These are phyloP conservation scores for Leptodontidium sp. DNA, from an alignment of 2,329 filamentous ascomycete species.

Conservation along the genomic window DNA sequence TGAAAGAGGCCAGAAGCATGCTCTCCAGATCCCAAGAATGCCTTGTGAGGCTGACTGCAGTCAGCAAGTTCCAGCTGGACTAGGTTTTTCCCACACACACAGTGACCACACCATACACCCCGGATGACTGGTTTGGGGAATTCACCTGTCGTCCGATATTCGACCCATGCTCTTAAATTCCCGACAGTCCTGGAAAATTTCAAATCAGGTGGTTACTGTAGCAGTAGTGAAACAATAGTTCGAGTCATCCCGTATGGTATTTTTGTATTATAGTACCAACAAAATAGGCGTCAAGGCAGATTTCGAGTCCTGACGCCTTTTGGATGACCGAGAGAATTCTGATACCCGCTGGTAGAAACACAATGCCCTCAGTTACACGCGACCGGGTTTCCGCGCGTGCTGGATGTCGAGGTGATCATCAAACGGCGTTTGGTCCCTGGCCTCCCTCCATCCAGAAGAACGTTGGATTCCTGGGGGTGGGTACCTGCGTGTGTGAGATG, in stretches of 20 bases:
- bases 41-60: slow-evolving; percentile 29
- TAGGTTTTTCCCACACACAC: slow-evolving; percentile 8
- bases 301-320: slow-evolving; percentile 1
- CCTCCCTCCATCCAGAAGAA: neutral
- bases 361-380: slow-evolving; percentile 1
- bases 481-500: slow-evolving; percentile 27
- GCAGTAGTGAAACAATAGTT: slow-evolving; percentile 16
- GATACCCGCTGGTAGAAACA: neutral
- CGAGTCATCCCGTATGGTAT: slow-evolving; percentile 9
- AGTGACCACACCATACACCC: neutral
- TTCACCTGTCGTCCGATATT: slow-evolving; percentile 12
- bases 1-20: neutral
- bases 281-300: slow-evolving; percentile 23
- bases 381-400: neutral
- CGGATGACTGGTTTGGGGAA: slow-evolving; percentile 22
- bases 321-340: neutral
- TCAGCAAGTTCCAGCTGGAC: slow-evolving; percentile 24
- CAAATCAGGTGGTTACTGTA: neutral
- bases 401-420: slow-evolving; percentile 11
- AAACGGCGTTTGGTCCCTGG: slow-evolving; percentile 8
- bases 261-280: neutral
- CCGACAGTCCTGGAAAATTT: slow-evolving; percentile 11
- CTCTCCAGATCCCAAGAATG: slow-evolving; percentile 14
- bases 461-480: slow-evolving; percentile 6
- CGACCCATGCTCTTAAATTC: slow-evolving; percentile 4